These are phyloP conservation scores for Pythium aristosporum DNA, from an alignment of 352 stramenopile genomes.

Conservation along the genomic window DNA sequence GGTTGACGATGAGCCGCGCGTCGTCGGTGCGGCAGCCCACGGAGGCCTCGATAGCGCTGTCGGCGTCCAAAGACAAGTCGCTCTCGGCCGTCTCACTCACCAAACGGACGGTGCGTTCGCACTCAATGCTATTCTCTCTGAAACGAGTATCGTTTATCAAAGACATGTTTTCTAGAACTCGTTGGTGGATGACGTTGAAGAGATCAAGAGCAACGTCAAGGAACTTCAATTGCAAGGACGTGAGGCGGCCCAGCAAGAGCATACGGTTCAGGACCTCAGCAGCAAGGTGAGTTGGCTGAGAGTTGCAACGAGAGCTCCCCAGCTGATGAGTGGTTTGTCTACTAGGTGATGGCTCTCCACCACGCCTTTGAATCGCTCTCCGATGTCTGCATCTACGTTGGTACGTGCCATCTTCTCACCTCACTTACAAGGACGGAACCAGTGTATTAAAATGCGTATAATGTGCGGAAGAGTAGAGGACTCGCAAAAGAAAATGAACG, in stretches of 20 bases:
- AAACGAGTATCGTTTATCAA: too few relatives aligned
- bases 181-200: constrained; percentile 50
- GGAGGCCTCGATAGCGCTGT: constrained; percentile 46
- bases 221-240: constrained; percentile 39
- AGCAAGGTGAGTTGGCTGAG: constrained; percentile 26
- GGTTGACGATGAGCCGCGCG: not conserved
- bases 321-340: not conserved
- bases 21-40: constrained; percentile 36
- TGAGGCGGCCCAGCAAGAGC: constrained; percentile 48
- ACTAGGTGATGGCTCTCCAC: constrained; percentile 44
- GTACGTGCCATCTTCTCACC: not conserved
- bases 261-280: constrained; percentile 43
- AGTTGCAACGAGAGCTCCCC: not conserved
- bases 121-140: not conserved
- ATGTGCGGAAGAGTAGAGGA: constrained; percentile 19
- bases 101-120: constrained; percentile 47
- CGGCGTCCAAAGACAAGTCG: constrained; percentile 48
- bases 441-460: too few relatives aligned
- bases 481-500: constrained; percentile 23
- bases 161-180: constrained; percentile 31
- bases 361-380: constrained; percentile 59
- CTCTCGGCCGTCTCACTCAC: constrained; percentile 54
- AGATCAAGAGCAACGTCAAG: constrained; percentile 50
- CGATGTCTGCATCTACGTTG: constrained; percentile 49
- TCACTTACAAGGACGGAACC: too few relatives aligned